These are phyloP conservation scores for Porodaedalea pini DNA, from an alignment of 1,284 basidiomycete species.

Conservation along the genomic window DNA sequence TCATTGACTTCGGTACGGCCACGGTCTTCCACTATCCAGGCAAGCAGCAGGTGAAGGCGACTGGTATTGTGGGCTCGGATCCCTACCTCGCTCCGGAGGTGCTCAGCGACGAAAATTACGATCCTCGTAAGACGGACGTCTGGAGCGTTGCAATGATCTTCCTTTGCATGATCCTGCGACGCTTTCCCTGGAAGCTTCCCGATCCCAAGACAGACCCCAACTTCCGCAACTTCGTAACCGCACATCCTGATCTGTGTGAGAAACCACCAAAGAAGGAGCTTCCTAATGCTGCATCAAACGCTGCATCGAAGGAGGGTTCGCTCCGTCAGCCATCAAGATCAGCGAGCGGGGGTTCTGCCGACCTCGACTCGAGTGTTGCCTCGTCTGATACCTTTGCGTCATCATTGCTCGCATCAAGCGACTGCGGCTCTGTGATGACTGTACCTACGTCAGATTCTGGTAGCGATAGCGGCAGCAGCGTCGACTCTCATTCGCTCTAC, in stretches of 20 bases:
- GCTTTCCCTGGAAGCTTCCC: conserved; percentile 99
- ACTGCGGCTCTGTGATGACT: conserved; percentile 18
- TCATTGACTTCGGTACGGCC: conserved; percentile 99
- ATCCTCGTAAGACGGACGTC: conserved; percentile 96
- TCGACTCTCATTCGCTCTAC: conserved; percentile 19
- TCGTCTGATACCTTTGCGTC: conserved; percentile 16
- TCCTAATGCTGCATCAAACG: not conserved
- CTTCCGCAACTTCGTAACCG: conserved; percentile 88
- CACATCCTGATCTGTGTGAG: conserved; percentile 82
- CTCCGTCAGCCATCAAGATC: conserved; percentile 14
- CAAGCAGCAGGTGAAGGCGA: conserved; percentile 74
- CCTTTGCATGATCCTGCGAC: conserved; percentile 96
- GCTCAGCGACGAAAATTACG: conserved; percentile 76
- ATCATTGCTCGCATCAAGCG: conserved; percentile 17
- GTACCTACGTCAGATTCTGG: conserved; percentile 16
- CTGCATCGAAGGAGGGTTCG: conserved; percentile 5
- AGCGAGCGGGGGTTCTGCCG: conserved; percentile 13
- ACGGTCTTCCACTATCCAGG: conserved; percentile 99
- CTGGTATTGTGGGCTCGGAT: conserved; percentile 95
- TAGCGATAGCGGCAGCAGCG: conserved; percentile 2
- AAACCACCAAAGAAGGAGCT: conserved; percentile 37
- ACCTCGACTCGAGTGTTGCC: conserved; percentile 14
- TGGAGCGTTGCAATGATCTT: conserved; percentile 99
- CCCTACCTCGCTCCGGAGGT: conserved; percentile 99
- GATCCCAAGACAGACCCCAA: conserved; percentile 91